phyloP scores from a whole-genome alignment of 257 asterid species.

The Nicotiana sylvestris region DNA sequence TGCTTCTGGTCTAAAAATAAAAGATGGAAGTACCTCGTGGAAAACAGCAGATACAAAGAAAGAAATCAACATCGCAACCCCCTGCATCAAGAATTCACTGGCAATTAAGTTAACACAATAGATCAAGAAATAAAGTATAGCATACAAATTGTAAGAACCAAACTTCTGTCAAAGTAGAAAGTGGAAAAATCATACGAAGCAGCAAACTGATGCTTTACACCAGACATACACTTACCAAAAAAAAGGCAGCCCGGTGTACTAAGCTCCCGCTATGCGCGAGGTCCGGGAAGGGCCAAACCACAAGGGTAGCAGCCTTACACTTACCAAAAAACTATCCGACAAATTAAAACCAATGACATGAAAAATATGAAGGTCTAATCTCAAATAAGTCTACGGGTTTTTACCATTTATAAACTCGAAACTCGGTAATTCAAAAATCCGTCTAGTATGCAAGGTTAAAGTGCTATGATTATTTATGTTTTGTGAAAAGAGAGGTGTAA shows the following conservation, averaged over 20 bases:
- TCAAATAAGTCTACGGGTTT: background rate
- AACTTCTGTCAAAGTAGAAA: background rate
- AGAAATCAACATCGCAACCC: conserved; percentile 68
- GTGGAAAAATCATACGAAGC: background rate
- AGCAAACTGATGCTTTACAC: background rate
- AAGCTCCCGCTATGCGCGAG: too few relatives aligned
- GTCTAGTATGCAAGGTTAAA: background rate
- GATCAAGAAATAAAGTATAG: background rate
- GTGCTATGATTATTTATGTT: background rate
- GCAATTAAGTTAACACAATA: background rate
- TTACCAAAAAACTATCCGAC: background rate
- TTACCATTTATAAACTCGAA: background rate
- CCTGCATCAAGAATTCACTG: conserved; percentile 41
- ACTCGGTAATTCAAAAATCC: background rate
- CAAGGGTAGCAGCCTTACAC: too few relatives aligned
- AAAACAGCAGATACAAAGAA: conserved; percentile 88
- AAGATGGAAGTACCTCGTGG: conserved; percentile 65
- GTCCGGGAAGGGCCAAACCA: too few relatives aligned
- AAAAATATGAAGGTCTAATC: background rate
- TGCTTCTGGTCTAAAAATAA: background rate
- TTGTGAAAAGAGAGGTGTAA: background rate
- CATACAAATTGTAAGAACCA: background rate
- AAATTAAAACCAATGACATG: background rate
- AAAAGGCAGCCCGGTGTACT: background rate
- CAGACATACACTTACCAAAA: background rate